A percentile compares a stretch with the other conserved stretches of the same genome.
Evolutionary conservation across 75 land plant genomes (phyloP).

Genomic region (Cupressus sempervirens): DNA sequence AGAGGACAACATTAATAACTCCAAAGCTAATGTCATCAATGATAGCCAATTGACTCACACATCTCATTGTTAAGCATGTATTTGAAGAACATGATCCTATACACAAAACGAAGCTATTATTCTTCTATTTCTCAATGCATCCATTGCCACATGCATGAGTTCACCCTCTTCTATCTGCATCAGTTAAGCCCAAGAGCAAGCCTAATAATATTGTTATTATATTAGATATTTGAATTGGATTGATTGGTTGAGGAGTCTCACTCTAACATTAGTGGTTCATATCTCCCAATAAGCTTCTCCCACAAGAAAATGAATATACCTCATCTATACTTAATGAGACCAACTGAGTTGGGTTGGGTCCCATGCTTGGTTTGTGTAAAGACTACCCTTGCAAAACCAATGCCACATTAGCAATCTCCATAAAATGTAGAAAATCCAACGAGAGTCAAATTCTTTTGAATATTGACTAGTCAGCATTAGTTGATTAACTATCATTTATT

Average conservation of each 20-base stretch:
- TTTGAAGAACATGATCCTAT: conserved; percentile 31
- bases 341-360: no score
- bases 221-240: not conserved
- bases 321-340: no score
- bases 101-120: conserved; percentile 42
- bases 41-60: conserved; percentile 27
- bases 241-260: not conserved
- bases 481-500: no score
- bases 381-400: no score
- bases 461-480: no score
- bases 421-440: no score
- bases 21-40: conserved; percentile 27
- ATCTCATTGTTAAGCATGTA: conserved; percentile 13
- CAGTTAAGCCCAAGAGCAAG: not conserved
- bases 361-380: no score
- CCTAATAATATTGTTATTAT: not conserved
- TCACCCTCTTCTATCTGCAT: not conserved
- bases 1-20: conserved; percentile 32
- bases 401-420: no score
- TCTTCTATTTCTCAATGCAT: conserved; percentile 41
- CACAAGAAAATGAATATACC: no score
- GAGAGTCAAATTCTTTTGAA: no score
- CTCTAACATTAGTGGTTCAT: not conserved
- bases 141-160: conserved; percentile 27
- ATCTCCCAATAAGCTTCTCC: no score